Base-by-base conservation (phyloP, 345 rosid genomes). In the Melaleuca alternifolia region DNA sequence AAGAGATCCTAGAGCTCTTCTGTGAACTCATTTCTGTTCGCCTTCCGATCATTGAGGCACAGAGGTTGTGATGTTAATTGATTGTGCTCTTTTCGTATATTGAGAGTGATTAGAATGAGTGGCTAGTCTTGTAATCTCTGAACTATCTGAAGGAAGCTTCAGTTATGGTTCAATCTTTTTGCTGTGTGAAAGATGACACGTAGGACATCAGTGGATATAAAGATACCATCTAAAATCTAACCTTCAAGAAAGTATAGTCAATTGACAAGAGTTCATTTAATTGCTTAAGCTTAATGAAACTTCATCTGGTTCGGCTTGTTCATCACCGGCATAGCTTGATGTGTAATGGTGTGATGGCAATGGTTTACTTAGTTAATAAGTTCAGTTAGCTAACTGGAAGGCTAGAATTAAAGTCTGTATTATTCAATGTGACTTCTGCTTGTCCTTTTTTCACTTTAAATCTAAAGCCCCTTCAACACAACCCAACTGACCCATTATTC, bases 21-120 rank as follows among this genome's bases (percentile, higher is more conserved):
- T 93, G 95, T 57, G 98, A 97, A 90, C 98, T 97, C 41, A 93
- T 97, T 12, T 88, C 94, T 51, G 99, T 96, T 77, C 99, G 99
- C 48, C 98, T 97, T 91, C 99, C 99, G 0, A 93, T 97, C 81
- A 95, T 97, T 21, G 99, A 97, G 90, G 90, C 94, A 10, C 99
- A 97, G 92, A 94, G 98, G 99, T 96, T 87, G 37, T 87, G 56
- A 86, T 85, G 56, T 84, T 26, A 82, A 18, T 85, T 41, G 87
- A 10, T 61, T 54, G 33, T 83, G 54, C 54, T 61, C 41, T 75
- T 75, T 54, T 65, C 16, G 33, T 50, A 37, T 18, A 48, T 83
- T 52, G 61, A 51, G 15, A 16, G 24, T 83, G 23, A 51, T 52
- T 52, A 41, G 85, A 52, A 30, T 82, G 84, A 48, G 33, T 51